phyloP scores from a whole-genome alignment of 1,284 basidiomycete species.

The Puccinia polysora region DNA sequence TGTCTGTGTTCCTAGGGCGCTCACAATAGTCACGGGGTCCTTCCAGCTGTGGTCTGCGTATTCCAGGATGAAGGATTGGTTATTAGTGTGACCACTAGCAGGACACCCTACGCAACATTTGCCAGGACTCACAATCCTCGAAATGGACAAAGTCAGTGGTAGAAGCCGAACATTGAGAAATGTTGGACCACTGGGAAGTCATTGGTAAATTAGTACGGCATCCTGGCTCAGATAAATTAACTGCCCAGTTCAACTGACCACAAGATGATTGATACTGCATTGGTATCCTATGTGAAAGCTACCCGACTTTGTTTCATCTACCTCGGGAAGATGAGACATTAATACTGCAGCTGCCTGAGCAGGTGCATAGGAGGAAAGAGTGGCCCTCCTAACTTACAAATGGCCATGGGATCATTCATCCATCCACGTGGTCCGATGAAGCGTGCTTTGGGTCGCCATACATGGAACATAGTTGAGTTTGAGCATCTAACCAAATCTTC shows the following conservation, averaged over 20 bases:
- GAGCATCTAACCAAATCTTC: constrained; percentile 45
- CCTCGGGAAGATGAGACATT: constrained; percentile 33
- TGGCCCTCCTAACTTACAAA: constrained; percentile 4
- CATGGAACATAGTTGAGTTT: constrained; percentile 46
- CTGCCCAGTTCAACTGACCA: constrained; percentile 4
- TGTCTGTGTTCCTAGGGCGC: not conserved
- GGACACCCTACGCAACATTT: not conserved
- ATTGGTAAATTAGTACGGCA: not conserved
- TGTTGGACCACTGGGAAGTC: constrained; percentile 46
- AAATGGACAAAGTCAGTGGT: constrained; percentile 45
- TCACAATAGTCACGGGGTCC: constrained; percentile 46
- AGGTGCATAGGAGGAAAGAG: not conserved
- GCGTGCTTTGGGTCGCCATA: constrained; percentile 46
- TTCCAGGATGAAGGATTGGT: not conserved
- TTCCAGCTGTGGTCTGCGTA: constrained; percentile 43
- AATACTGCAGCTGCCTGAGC: not conserved
- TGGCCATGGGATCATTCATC: constrained; percentile 46
- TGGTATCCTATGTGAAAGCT: constrained; percentile 47
- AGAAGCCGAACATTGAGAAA: constrained; percentile 46
- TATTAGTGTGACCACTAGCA: not conserved
- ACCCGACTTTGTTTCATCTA: constrained; percentile 46
- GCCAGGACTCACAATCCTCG: constrained; percentile 39
- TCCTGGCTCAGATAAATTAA: not conserved
- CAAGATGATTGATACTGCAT: constrained; percentile 43
- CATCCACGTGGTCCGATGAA: constrained; percentile 47